Conservation (phyloP, 371 early-diverging fungal species). For the Basidiobolus meristosporus region DNA sequence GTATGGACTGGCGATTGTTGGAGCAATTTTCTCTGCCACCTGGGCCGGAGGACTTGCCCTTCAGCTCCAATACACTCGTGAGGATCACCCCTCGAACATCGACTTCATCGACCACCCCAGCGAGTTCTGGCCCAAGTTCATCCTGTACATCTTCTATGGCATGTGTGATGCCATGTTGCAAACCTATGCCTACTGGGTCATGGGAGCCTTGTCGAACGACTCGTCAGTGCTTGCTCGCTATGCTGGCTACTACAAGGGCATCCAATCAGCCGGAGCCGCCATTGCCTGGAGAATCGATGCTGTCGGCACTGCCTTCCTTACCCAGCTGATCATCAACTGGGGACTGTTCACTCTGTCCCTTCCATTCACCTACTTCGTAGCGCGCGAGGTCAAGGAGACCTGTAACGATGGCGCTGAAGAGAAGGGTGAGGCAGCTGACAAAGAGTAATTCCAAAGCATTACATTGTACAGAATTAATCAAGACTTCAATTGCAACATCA, state of each 20-base stretch:
- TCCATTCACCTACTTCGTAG: slow-evolving; percentile 11
- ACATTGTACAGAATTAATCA: too few relatives aligned
- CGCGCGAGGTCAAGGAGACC: slow-evolving; percentile 10
- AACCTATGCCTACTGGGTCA: slow-evolving; percentile 34
- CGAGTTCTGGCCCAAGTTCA: slow-evolving; percentile 31
- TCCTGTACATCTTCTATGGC: slow-evolving; percentile 45
- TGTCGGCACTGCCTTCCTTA: slow-evolving; percentile 7
- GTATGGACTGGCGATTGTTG: slow-evolving; percentile 18
- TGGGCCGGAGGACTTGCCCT: slow-evolving; percentile 41
- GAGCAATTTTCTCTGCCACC: slow-evolving; percentile 21
- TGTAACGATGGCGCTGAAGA: slow-evolving; percentile 2
- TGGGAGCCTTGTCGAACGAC: slow-evolving; percentile 57
- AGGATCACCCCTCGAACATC: slow-evolving; percentile 7
- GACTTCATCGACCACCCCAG: slow-evolving; percentile 14
- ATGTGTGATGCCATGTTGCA: slow-evolving; percentile 48
- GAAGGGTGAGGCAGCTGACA: too few relatives aligned
- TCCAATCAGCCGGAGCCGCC: slow-evolving; percentile 21
- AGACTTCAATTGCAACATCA: too few relatives aligned
- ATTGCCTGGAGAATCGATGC: slow-evolving; percentile 15
- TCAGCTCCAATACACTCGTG: slow-evolving; percentile 23
- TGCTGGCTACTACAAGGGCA: slow-evolving; percentile 28
- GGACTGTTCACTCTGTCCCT: slow-evolving; percentile 12
- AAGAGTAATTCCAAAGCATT: too few relatives aligned
- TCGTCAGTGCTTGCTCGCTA: slow-evolving; percentile 39
- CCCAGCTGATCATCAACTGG: slow-evolving; percentile 18